phyloP scores from a whole-genome alignment of 768 basidiomycete species.

The Rhodotorula diobovata region DNA sequence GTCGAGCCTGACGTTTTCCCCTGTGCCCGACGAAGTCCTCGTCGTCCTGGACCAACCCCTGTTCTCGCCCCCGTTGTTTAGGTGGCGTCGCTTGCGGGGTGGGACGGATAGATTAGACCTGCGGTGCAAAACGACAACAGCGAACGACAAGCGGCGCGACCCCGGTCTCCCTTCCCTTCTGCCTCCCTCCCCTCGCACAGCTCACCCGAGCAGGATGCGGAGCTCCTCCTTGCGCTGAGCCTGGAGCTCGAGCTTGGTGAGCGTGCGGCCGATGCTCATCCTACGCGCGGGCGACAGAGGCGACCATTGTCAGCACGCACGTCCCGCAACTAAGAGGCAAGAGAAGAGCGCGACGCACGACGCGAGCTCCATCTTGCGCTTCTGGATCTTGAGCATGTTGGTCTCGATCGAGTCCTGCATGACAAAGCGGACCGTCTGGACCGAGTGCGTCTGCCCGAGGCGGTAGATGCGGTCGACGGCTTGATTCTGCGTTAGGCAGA shows the following conservation, averaged over 20 bases:
- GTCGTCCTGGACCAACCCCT: too few species aligned
- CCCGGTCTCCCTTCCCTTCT: not conserved
- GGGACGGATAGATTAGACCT: too few species aligned
- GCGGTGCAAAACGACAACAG: not conserved
- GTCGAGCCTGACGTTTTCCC: too few species aligned
- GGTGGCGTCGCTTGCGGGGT: too few species aligned
- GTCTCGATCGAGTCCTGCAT: constrained; percentile 93
- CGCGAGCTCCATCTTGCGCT: constrained; percentile 84
- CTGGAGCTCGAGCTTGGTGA: constrained; percentile 81
- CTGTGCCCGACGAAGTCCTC: too few species aligned
- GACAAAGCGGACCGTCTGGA: constrained; percentile 85
- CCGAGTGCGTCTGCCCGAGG: constrained; percentile 85
- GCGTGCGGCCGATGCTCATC: constrained; percentile 72
- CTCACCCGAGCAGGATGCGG: constrained; percentile 25
- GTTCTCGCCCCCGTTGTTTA: too few species aligned
- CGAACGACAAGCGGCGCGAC: not conserved
- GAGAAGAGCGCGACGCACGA: constrained; percentile 50
- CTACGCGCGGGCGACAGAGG: constrained; percentile 50
- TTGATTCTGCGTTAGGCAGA: constrained; percentile 68
- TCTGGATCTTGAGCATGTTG: constrained; percentile 84
- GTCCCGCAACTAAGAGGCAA: not conserved
- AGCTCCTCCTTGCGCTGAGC: constrained; percentile 85
- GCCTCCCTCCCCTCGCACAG: too few species aligned
- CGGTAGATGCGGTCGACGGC: constrained; percentile 92
- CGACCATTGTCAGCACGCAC: not conserved